Percentiles rank a stretch among this genome's conserved stretches.
Conservation (phyloP, 1,139 yeast genomes). For the Suzukiozyma palmioleophila region DNA sequence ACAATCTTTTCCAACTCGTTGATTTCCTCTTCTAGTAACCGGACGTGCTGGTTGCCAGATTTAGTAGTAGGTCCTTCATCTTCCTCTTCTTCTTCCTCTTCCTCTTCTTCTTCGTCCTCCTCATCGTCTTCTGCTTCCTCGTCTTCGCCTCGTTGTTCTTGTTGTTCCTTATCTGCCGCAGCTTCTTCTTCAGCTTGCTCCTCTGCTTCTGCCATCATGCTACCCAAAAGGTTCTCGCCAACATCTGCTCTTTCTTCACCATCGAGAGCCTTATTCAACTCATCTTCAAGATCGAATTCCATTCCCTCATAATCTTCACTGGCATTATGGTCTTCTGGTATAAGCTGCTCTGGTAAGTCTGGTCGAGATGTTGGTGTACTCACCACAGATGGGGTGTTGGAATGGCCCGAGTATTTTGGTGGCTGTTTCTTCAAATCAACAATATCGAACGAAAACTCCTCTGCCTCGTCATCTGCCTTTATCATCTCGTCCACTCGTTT, state of each 20-base stretch:
- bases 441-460: constrained; percentile 73
- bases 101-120: constrained; percentile 28
- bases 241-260: constrained; percentile 8
- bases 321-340: constrained; percentile 15
- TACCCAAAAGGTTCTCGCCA: constrained; percentile 4
- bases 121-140: constrained; percentile 25
- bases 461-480: constrained; percentile 76
- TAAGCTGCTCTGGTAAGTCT: constrained; percentile 22
- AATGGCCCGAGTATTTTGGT: constrained; percentile 14
- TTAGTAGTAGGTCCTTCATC: constrained; percentile 26
- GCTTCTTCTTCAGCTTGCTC: constrained; percentile 5
- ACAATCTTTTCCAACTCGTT: constrained; percentile 78
- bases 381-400: constrained; percentile 23
- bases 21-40: constrained; percentile 79
- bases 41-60: constrained; percentile 59
- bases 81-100: constrained; percentile 23
- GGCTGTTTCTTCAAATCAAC: constrained; percentile 46
- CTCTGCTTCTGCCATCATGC: constrained; percentile 6
- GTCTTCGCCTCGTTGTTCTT: constrained; percentile 13
- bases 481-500: constrained; percentile 73
- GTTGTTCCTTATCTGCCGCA: constrained; percentile 1
- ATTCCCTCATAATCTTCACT: constrained; percentile 15
- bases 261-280: constrained; percentile 36
- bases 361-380: constrained; percentile 13
- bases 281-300: constrained; percentile 17